Evolutionary conservation across 495 filamentous ascomycete species (phyloP).

Genomic region (Evansstolkia leycettana): DNA sequence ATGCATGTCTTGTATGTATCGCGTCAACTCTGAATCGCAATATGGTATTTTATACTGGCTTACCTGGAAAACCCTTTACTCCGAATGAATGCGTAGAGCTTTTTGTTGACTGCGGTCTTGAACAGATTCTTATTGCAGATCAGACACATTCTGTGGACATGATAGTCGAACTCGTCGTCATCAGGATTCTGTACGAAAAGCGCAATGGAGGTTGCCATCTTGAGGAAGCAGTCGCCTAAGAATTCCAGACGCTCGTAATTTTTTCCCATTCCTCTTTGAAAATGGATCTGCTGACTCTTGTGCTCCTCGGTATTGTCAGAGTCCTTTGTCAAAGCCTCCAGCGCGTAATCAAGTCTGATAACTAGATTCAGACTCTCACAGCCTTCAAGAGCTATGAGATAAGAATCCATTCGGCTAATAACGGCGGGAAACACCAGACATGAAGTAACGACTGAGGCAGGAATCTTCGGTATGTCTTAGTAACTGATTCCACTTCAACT

Average conservation of each 20-base stretch:
- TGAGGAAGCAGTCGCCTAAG: conserved; percentile 86
- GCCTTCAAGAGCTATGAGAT: conserved; percentile 67
- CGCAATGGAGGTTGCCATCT: conserved; percentile 87
- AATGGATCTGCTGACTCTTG: conserved; percentile 52
- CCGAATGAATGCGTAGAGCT: conserved; percentile 64
- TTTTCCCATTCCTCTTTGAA: conserved; percentile 83
- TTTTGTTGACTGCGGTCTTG: conserved; percentile 53
- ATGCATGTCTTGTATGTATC: conserved; percentile 26
- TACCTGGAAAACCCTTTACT: conserved; percentile 68
- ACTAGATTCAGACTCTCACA: conserved; percentile 45
- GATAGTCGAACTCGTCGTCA: conserved; percentile 75
- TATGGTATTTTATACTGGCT: conserved; percentile 1
- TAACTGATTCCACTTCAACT: background rate
- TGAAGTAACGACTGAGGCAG: conserved; percentile 49
- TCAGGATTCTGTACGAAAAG: conserved; percentile 64
- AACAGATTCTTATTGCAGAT: conserved; percentile 90
- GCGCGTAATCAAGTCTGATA: conserved; percentile 54
- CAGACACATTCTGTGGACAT: conserved; percentile 81
- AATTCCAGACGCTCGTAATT: conserved; percentile 97
- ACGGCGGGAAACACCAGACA: conserved; percentile 70
- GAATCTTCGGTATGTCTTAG: conserved; percentile 37
- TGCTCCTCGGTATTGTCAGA: conserved; percentile 84
- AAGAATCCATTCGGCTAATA: conserved; percentile 70
- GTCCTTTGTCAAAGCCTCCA: conserved; percentile 92
- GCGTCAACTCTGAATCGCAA: conserved; percentile 1